Percentiles rank a stretch among this genome's conserved stretches.
These are phyloP conservation scores for Scheffersomyces stambukii DNA, from an alignment of 1,139 yeast genomes.

Conservation along the genomic window DNA sequence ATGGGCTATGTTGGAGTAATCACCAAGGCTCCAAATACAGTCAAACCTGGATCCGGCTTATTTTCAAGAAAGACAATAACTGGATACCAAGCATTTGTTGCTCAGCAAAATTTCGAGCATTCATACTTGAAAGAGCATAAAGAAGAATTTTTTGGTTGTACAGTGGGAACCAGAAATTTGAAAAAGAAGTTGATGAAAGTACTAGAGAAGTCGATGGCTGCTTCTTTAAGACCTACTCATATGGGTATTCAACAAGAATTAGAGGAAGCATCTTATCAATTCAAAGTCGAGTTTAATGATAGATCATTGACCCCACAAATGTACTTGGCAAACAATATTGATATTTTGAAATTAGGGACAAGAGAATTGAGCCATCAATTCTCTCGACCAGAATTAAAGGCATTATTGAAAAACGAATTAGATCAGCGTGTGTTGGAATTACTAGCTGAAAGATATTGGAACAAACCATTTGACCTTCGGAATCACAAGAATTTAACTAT, in stretches of 20 bases:
- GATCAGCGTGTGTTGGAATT: slow-evolving; percentile 87
- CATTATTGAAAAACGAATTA: slow-evolving; percentile 74
- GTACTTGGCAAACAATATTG: slow-evolving; percentile 88
- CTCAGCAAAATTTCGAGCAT: slow-evolving; percentile 66
- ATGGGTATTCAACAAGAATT: slow-evolving; percentile 81
- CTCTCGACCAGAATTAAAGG: slow-evolving; percentile 76
- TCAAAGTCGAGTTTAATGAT: slow-evolving; percentile 95
- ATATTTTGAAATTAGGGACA: slow-evolving; percentile 77
- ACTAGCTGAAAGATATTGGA: slow-evolving; percentile 91
- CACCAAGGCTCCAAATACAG: slow-evolving; percentile 60
- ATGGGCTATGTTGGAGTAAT: slow-evolving; percentile 99
- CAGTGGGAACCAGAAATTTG: slow-evolving; percentile 72
- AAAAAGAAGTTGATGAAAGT: slow-evolving; percentile 81
- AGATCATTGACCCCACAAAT: slow-evolving; percentile 90
- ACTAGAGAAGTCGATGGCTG: slow-evolving; percentile 87
- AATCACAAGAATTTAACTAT: slow-evolving; percentile 11
- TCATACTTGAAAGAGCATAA: slow-evolving; percentile 57
- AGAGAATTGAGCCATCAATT: slow-evolving; percentile 82
- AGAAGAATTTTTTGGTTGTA: slow-evolving; percentile 58
- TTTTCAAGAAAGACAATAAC: slow-evolving; percentile 34
- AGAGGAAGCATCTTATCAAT: slow-evolving; percentile 89
- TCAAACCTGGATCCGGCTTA: slow-evolving; percentile 19
- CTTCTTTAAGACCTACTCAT: slow-evolving; percentile 83
- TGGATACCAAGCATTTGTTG: slow-evolving; percentile 47
- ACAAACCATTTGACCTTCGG: slow-evolving; percentile 45